Evolutionary conservation across 2,329 filamentous ascomycete species (phyloP).

Genomic region (Colletotrichum neosansevieriae): DNA sequence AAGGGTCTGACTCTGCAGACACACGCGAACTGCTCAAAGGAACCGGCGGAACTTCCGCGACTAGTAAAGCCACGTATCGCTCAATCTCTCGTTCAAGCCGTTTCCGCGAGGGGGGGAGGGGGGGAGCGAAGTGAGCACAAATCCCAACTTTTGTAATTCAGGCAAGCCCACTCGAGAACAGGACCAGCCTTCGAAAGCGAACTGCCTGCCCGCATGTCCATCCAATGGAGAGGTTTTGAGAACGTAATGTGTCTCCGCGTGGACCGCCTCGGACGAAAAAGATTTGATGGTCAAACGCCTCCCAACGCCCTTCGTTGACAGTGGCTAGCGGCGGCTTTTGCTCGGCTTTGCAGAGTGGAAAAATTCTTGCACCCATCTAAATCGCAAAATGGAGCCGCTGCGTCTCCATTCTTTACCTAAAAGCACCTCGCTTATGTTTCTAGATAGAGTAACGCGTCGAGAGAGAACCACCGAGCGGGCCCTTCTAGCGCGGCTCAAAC

Average conservation of each 20-base stretch:
- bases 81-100: neutral
- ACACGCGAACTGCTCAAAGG: neutral
- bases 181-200: conserved; percentile 9
- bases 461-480: conserved; percentile 22
- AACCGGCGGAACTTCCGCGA: conserved; percentile 10
- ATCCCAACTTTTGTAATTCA: neutral
- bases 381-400: conserved; percentile 21
- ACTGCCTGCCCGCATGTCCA: conserved; percentile 1
- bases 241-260: conserved; percentile 22
- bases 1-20: neutral
- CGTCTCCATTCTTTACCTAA: conserved; percentile 36
- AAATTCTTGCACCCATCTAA: conserved; percentile 34
- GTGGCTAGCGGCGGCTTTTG: conserved; percentile 33
- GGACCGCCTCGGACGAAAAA: conserved; percentile 24
- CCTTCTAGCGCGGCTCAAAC: conserved; percentile 38
- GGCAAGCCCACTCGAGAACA: conserved; percentile 1
- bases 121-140: neutral
- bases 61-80: neutral
- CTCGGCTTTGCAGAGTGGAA: conserved; percentile 35
- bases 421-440: conserved; percentile 33
- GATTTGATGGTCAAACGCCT: conserved; percentile 4
- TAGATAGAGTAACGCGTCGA: conserved; percentile 17
- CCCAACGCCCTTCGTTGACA: neutral
- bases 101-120: neutral
- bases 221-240: conserved; percentile 17